Conservation (phyloP, 257 asterid species). For the Lithospermum erythrorhizon region DNA sequence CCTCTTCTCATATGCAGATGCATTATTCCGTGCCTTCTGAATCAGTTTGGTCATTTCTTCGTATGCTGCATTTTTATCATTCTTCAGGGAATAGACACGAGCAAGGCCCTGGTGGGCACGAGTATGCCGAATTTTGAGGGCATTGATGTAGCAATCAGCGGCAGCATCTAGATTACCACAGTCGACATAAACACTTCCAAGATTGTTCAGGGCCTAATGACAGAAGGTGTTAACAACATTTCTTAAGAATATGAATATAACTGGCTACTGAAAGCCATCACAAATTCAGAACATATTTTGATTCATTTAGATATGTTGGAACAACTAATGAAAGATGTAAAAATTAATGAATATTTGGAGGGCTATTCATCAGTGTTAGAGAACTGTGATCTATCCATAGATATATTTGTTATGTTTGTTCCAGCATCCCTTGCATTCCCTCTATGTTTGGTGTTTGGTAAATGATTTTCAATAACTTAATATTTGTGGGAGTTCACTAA, state of each 20-base stretch:
- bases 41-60: conserved; percentile 91
- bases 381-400: too few relatives aligned
- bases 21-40: conserved; percentile 74
- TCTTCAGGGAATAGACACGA: conserved; percentile 78
- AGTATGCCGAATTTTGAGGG: conserved; percentile 88
- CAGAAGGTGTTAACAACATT: background rate
- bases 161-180: conserved; percentile 81
- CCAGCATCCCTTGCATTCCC: too few relatives aligned
- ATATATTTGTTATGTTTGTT: too few relatives aligned
- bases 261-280: background rate
- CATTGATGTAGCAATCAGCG: conserved; percentile 92
- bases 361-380: too few relatives aligned
- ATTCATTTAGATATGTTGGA: background rate
- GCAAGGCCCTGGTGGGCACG: conserved; percentile 99
- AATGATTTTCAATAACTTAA: too few relatives aligned
- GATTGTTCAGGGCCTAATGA: conserved; percentile 85
- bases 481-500: background rate
- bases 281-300: background rate
- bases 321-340: too few relatives aligned
- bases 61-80: conserved; percentile 79
- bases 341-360: too few relatives aligned
- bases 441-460: too few relatives aligned
- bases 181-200: conserved; percentile 90
- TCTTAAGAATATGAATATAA: background rate
- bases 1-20: conserved; percentile 94